Evolutionary conservation across 441 rosid genomes (phyloP).

Genomic region (Syzygium malaccense): DNA sequence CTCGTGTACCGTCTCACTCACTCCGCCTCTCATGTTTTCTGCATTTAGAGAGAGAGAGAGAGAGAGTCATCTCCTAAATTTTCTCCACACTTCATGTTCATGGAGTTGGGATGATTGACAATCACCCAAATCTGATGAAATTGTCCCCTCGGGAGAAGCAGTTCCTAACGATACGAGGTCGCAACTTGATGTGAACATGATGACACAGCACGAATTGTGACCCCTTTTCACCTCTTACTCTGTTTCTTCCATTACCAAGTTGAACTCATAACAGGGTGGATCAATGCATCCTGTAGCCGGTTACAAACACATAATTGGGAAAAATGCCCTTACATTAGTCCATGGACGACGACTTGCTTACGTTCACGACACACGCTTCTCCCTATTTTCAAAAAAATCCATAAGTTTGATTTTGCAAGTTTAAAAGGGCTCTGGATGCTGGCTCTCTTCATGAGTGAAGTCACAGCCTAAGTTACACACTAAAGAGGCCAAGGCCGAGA

Average conservation of each 20-base stretch:
- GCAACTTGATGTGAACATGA: neutral
- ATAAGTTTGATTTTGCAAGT: neutral
- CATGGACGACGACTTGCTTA: neutral
- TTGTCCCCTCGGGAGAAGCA: neutral
- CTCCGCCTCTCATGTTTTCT: neutral
- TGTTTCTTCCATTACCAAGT: neutral
- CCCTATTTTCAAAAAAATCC: neutral
- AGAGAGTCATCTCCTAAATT: neutral
- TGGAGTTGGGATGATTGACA: neutral
- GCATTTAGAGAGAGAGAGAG: neutral
- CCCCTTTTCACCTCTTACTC: neutral
- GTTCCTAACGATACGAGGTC: neutral
- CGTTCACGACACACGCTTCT: neutral
- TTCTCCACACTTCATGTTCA: neutral
- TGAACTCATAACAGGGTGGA: neutral
- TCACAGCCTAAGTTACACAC: neutral
- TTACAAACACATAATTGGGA: neutral
- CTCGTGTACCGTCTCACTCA: neutral
- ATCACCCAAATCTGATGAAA: neutral
- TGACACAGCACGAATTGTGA: neutral
- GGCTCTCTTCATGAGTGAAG: neutral
- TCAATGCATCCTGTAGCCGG: neutral
- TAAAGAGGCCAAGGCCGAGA: neutral
- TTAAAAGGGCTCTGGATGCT: neutral
- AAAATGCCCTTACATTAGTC: neutral